These are phyloP conservation scores for Strobilomyces confusus DNA, from an alignment of 768 basidiomycete genomes.

Conservation along the genomic window DNA sequence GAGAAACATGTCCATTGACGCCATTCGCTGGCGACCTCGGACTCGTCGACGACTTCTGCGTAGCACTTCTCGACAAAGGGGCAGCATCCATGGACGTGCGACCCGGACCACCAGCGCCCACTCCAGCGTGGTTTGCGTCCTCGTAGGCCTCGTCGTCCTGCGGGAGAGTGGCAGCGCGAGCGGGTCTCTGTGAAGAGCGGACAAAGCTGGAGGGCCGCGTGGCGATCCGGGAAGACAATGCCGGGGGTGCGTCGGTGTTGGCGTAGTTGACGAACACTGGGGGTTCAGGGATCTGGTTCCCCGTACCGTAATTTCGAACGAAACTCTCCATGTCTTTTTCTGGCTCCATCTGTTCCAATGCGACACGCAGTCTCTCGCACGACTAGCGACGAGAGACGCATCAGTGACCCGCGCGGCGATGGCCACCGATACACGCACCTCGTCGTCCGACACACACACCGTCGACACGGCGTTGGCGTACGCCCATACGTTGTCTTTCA, in stretches of 20 bases:
- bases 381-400: slow-evolving; percentile 47
- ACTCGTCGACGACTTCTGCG: slow-evolving; percentile 26
- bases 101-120: slow-evolving; percentile 59
- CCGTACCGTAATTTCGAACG: slow-evolving; percentile 85
- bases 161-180: slow-evolving; percentile 19
- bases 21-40: slow-evolving; percentile 40
- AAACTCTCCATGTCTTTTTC: slow-evolving; percentile 87
- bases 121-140: slow-evolving; percentile 56
- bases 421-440: slow-evolving; percentile 51
- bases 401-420: background rate
- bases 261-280: slow-evolving; percentile 84
- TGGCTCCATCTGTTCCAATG: slow-evolving; percentile 86
- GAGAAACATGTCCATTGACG: slow-evolving; percentile 29
- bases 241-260: slow-evolving; percentile 59
- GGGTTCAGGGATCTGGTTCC: slow-evolving; percentile 81
- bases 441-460: slow-evolving; percentile 93
- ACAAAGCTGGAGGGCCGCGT: slow-evolving; percentile 56
- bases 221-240: slow-evolving; percentile 8
- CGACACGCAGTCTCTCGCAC: slow-evolving; percentile 82
- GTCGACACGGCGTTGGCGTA: slow-evolving; percentile 97
- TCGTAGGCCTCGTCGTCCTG: slow-evolving; percentile 45
- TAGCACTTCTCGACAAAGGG: slow-evolving; percentile 29
- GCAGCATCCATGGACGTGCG: slow-evolving; percentile 32
- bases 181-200: slow-evolving; percentile 44
- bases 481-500: slow-evolving; percentile 93